These are phyloP conservation scores for Ramalina peruviana DNA, from an alignment of 495 filamentous ascomycete genomes.

Conservation along the genomic window DNA sequence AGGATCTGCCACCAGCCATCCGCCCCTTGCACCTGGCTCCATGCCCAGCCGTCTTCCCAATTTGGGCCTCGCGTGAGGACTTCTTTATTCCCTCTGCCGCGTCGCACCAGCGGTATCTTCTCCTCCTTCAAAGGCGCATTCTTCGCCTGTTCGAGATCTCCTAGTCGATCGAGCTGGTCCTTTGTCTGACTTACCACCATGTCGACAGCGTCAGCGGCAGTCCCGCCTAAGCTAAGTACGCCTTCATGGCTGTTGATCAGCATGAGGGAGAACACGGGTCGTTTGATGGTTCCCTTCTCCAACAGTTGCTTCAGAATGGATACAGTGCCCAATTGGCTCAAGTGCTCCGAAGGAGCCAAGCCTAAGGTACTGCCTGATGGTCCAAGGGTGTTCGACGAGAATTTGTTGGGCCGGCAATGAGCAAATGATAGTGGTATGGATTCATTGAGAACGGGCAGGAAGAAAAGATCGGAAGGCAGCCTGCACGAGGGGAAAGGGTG, in stretches of 20 bases:
- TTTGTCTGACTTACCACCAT: conserved; percentile 15
- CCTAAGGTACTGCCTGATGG: conserved; percentile 20
- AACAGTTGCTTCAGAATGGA: conserved; percentile 17
- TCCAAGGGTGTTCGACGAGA: conserved; percentile 15
- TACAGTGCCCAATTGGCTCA: conserved; percentile 17
- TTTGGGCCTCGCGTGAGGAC: background rate
- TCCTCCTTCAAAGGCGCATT: background rate
- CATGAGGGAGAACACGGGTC: conserved; percentile 20
- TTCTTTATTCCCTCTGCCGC: background rate
- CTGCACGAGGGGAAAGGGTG: conserved; percentile 18
- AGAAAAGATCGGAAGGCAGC: conserved; percentile 17
- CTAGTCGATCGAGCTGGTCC: conserved; percentile 14
- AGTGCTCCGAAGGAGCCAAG: conserved; percentile 18
- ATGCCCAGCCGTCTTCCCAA: conserved; percentile 19
- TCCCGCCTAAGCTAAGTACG: conserved; percentile 22
- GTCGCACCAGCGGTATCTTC: background rate
- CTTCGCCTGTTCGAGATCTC: conserved; percentile 6
- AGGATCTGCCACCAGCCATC: conserved; percentile 26
- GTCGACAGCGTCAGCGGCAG: conserved; percentile 14
- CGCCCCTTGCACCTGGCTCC: conserved; percentile 20
- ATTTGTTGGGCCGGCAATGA: conserved; percentile 21
- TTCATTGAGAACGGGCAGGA: conserved; percentile 16
- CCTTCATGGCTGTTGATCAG: conserved; percentile 21
- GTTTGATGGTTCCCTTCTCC: conserved; percentile 13
- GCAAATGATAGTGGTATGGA: conserved; percentile 17